Evolutionary conservation across 257 asterid genomes (phyloP), one percentile per base, ranked within the genome.

Genomic region (Galeopsis tetrahit): DNA sequence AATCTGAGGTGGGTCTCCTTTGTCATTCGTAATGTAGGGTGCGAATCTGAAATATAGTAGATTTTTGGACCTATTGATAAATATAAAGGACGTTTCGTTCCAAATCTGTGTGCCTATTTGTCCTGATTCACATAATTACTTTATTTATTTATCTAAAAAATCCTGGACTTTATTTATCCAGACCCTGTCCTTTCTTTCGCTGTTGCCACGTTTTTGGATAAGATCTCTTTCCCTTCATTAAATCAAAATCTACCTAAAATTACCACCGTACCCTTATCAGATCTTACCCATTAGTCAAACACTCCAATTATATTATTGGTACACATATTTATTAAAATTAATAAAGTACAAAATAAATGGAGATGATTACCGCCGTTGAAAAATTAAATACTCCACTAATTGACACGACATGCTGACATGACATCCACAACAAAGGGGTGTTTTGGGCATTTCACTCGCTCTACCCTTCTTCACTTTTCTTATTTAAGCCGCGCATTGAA

Each of bases 161-260:
- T 21, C 63, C 73, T 34, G 3, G 42, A 52, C 68, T 63, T 69
- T 33, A 11, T 14, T 56, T 56, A 3, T 9, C 40, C 55, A 8
- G 39, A 63, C 52, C 69, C 4, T 42, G 67, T 40, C 71, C 2
- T 3, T 44, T 44, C 43, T 43, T 61, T 39, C 11, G 63, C 31
- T 78, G 60, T 48, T 51, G 71, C 74, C 83, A 79, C 74, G 77
- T 43, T 15, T 15, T 34, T 66, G 78, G 83, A 75, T 75, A 75
- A 59, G 75, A 33, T 58, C 63, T 58, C 63, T 15, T 9, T 11
- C 28, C 10, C 5, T 36, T 42, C 33, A 15, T 13, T 33, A 13
- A 13, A n/a, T 15, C 38, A 1, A 39, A 35, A 17, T 13, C 15
- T 49, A 33, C 38, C 0, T 4, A 10, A 59, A 70, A 39, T 49